Percentiles rank a stretch among this genome's conserved stretches.
Conservation (phyloP, 441 rosid genomes). For the Caryocar brasiliense region DNA sequence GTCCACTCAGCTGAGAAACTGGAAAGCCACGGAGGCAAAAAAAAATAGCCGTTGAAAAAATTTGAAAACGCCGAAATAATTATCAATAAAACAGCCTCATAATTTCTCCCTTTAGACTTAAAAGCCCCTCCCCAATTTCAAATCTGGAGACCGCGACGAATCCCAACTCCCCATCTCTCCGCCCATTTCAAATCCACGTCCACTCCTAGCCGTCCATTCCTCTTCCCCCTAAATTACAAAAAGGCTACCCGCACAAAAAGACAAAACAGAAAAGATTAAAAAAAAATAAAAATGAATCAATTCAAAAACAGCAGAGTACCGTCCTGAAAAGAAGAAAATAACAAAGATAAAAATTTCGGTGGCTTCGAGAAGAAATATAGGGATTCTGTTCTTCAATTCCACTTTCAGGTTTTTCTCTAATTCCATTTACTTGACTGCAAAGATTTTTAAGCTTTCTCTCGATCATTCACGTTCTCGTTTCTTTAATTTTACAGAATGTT, state of each 20-base stretch:
- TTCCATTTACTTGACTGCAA: not conserved
- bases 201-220: constrained; percentile 52
- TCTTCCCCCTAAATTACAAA: constrained; percentile 13
- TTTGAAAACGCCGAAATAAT: too few species aligned
- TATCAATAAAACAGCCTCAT: constrained; percentile 4
- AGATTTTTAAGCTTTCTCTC: not conserved
- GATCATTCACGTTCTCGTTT: not conserved
- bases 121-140: constrained; percentile 46
- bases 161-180: not conserved
- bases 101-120: constrained; percentile 11
- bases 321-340: constrained; percentile 7
- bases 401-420: constrained; percentile 28
- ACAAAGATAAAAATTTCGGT: not conserved
- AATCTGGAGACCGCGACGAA: constrained; percentile 47
- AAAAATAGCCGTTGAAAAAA: too few species aligned
- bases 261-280: not conserved
- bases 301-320: constrained; percentile 1
- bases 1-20: too few species aligned
- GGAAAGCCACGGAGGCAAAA: too few species aligned
- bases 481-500: constrained; percentile 38
- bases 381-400: constrained; percentile 34
- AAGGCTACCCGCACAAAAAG: not conserved
- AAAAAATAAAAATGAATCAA: not conserved
- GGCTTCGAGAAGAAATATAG: constrained; percentile 19
- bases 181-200: constrained; percentile 28